Evolutionary conservation across 2,329 filamentous ascomycete species (phyloP).

Genomic region (Fusarium sp.): DNA sequence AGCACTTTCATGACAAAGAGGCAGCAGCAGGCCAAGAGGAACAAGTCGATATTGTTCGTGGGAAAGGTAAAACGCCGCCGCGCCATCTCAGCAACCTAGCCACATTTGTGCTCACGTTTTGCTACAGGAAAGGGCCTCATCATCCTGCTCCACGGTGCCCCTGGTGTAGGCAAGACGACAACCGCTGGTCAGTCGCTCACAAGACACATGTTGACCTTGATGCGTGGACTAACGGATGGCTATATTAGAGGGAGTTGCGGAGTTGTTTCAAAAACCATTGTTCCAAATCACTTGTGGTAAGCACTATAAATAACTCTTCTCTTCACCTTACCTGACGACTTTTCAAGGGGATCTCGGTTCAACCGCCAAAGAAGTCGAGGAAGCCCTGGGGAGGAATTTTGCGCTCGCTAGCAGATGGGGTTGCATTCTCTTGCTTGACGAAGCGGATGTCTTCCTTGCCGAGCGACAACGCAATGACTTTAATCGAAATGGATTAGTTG

Average conservation of each 20-base stretch:
- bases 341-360: neutral
- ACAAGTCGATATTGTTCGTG: neutral
- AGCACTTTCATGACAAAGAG: neutral
- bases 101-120: neutral
- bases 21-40: neutral
- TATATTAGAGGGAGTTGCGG: constrained; percentile 19
- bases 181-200: constrained; percentile 4
- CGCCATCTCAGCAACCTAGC: no score
- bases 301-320: neutral
- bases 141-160: constrained; percentile 12
- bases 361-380: constrained; percentile 9
- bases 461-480: constrained; percentile 13
- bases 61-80: neutral
- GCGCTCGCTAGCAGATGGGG: constrained; percentile 15
- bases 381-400: constrained; percentile 5
- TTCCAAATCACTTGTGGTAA: constrained; percentile 25
- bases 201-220: no score
- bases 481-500: constrained; percentile 14
- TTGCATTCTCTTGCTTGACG: constrained; percentile 21
- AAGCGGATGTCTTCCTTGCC: constrained; percentile 18
- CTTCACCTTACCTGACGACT: neutral
- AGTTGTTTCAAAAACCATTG: constrained; percentile 9
- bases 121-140: constrained; percentile 10
- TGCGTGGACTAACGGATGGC: neutral
- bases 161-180: constrained; percentile 15